Conservation (phyloP, 2,329 filamentous ascomycete genomes). For the Hypoxylon sp. region DNA sequence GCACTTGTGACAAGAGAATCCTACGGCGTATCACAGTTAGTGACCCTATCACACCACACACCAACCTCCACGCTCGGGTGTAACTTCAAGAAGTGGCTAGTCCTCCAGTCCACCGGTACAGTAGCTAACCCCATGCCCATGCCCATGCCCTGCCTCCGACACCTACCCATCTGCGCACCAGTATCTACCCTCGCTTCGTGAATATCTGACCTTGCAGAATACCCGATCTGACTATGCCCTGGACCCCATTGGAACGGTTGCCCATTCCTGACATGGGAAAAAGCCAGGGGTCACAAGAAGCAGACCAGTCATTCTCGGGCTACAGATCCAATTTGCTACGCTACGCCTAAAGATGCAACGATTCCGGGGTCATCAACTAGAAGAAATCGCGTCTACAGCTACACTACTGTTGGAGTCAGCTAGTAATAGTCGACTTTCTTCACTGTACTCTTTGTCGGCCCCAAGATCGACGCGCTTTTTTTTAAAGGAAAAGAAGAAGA, state of each 20-base stretch:
- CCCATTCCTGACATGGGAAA: conserved; percentile 43
- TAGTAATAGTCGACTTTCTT: conserved; percentile 4
- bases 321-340: conserved; percentile 37
- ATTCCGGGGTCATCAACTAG: conserved; percentile 30
- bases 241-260: conserved; percentile 43
- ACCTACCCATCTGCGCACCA: conserved; percentile 20
- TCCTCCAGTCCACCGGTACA: conserved; percentile 38
- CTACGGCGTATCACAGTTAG: conserved; percentile 35
- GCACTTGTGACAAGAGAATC: conserved; percentile 34
- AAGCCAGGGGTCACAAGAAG: conserved; percentile 24
- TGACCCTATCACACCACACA: conserved; percentile 38
- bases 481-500: conserved; percentile 34
- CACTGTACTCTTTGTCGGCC: not conserved
- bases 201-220: conserved; percentile 35
- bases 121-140: conserved; percentile 11
- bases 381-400: conserved; percentile 23
- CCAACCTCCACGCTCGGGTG: conserved; percentile 34
- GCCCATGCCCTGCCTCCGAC: conserved; percentile 24
- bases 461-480: conserved; percentile 22
- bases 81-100: conserved; percentile 40
- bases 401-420: conserved; percentile 14
- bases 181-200: conserved; percentile 23
- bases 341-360: conserved; percentile 34
- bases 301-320: conserved; percentile 33
- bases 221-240: conserved; percentile 33